Conservation (phyloP, 257 asterid species). For the Leonotis leonurus region DNA sequence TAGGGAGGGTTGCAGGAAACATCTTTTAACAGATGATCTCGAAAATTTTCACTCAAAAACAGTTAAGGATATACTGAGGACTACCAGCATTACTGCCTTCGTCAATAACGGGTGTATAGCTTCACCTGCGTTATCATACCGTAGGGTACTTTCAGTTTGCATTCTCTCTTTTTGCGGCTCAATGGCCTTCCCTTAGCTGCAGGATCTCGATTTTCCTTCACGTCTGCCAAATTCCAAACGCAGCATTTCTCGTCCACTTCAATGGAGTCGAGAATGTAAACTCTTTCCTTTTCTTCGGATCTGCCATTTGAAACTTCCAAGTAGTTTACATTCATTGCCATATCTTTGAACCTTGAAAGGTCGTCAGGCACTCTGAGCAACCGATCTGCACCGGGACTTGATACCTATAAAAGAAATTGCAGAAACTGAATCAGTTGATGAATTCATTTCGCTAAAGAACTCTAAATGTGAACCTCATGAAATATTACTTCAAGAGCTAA, state of each 20-base stretch:
- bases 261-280: constrained; percentile 53
- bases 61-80: neutral
- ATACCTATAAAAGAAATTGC: constrained; percentile 43
- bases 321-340: constrained; percentile 69
- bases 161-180: constrained; percentile 72
- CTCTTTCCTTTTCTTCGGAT: constrained; percentile 39
- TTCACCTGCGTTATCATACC: constrained; percentile 26
- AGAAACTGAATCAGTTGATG: neutral
- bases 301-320: constrained; percentile 30
- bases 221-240: constrained; percentile 82
- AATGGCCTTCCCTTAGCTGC: constrained; percentile 74
- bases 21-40: neutral
- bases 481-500: constrained; percentile 74
- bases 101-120: constrained; percentile 32
- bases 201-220: constrained; percentile 83
- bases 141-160: constrained; percentile 49
- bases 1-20: neutral
- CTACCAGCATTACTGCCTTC: neutral
- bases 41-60: neutral
- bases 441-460: neutral
- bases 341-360: constrained; percentile 61
- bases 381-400: constrained; percentile 87
- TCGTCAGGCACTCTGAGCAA: constrained; percentile 78
- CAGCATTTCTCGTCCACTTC: constrained; percentile 59
- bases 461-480: neutral